Percentiles rank a stretch among this genome's conserved stretches.
Evolutionary conservation across 2,329 filamentous ascomycete genomes (phyloP).

Genomic region (Neofusicoccum cordaticola): DNA sequence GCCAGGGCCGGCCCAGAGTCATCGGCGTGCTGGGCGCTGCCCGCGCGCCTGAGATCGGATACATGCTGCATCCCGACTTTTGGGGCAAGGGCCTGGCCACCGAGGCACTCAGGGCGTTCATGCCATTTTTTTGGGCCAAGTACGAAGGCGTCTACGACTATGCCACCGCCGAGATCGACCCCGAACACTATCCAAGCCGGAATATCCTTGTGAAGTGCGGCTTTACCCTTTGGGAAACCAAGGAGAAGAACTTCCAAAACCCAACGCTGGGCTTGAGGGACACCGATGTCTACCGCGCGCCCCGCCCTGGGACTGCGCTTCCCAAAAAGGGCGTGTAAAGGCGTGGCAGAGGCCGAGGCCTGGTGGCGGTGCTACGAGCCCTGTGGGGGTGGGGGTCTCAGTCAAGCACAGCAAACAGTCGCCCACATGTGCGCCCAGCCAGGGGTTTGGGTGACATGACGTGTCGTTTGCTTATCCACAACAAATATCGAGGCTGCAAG

Average conservation of each 20-base stretch:
- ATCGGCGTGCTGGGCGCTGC: slow-evolving; percentile 44
- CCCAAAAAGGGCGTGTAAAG: background rate
- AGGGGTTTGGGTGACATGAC: background rate
- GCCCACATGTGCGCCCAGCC: background rate
- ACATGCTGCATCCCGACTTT: slow-evolving; percentile 40
- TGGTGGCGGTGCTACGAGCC: background rate
- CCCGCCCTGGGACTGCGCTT: slow-evolving; percentile 18
- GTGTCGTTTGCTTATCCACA: background rate
- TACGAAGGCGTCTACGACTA: slow-evolving; percentile 36
- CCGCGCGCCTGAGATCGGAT: slow-evolving; percentile 42
- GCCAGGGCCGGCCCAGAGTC: slow-evolving; percentile 26
- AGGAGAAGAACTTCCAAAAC: slow-evolving; percentile 40
- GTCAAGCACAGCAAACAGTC: background rate
- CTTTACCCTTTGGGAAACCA: slow-evolving; percentile 49
- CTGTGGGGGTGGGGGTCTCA: background rate
- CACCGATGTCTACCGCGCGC: slow-evolving; percentile 35
- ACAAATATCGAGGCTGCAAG: background rate
- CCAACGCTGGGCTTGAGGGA: slow-evolving; percentile 34
- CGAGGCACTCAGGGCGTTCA: slow-evolving; percentile 42
- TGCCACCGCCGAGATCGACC: slow-evolving; percentile 39
- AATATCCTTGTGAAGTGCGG: slow-evolving; percentile 57
- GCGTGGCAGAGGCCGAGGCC: background rate
- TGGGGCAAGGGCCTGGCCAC: slow-evolving; percentile 45
- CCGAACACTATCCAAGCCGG: slow-evolving; percentile 53
- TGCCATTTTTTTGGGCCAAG: slow-evolving; percentile 40